A percentile compares a stretch with the other conserved stretches of the same genome.
Conservation (phyloP, 2,329 filamentous ascomycete genomes). For the Neofusicoccum kwambonambiense region DNA sequence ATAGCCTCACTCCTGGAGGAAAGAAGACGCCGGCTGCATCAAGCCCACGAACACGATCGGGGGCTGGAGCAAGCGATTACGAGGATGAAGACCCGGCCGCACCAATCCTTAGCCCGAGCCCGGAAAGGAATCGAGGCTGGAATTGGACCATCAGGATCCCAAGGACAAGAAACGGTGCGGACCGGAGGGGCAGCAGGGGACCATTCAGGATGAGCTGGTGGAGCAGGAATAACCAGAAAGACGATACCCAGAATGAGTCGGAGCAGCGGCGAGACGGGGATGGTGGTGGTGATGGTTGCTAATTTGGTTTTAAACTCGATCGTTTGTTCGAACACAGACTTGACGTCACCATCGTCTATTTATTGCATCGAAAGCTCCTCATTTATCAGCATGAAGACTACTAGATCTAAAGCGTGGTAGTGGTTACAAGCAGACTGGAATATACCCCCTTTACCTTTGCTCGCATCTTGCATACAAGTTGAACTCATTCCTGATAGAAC, state of each 20-base stretch:
- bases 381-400: neutral
- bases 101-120: constrained; percentile 10
- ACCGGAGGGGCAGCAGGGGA: constrained; percentile 1
- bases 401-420: neutral
- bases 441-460: constrained; percentile 1
- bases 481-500: too few species aligned
- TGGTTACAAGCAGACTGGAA: constrained; percentile 5
- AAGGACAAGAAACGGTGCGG: neutral
- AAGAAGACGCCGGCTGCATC: neutral
- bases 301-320: neutral
- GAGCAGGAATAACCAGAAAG: neutral
- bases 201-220: constrained; percentile 17
- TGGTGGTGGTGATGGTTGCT: neutral
- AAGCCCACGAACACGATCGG: neutral
- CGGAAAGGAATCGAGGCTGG: constrained; percentile 6
- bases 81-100: constrained; percentile 13
- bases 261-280: neutral
- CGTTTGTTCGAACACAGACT: neutral
- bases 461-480: neutral
- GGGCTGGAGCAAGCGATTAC: neutral
- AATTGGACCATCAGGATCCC: constrained; percentile 1
- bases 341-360: neutral
- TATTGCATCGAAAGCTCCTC: neutral
- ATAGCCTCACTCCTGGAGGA: neutral
- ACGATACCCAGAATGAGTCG: neutral